Evolutionary conservation across 345 rosid species (phyloP), one percentile per base, ranked within the genome.

Genomic region (Firmiana major): DNA sequence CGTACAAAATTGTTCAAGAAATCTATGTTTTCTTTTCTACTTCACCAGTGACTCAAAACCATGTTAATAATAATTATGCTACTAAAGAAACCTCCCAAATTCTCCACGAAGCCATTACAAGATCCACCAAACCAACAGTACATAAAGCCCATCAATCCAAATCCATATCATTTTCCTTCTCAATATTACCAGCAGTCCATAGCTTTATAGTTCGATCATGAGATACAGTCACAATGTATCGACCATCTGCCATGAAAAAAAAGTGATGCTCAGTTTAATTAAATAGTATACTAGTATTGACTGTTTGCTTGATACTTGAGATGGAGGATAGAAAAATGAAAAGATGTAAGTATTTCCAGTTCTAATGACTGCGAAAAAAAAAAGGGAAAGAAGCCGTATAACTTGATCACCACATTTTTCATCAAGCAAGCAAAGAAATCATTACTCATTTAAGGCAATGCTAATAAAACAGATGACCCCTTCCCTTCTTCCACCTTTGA

Each of bases 131-230:
- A 21, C 24, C 34, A 45, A 13, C 7, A 28, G 49, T 65, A 9
- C 16, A n/a, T 4, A n/a, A 40, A 42, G 51, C 31, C 34, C 60
- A 46, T 24, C 71, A 71, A 40, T 62, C 63, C 74, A 76, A 1
- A 40, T 77, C 74, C 79, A 77, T 77, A 43, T 67, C 74, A 15
- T 75, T 48, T 55, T 42, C 73, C 64, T 24, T 54, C 7, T 13
- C 60, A 1, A 22, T 53, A 31, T 42, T 43, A 40, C 73, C 74
- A 8, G 54, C 74, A 53, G 74, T 55, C 79, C 79, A 77, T 13
- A 77, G 66, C 74, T 77, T 77, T 40, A 77, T 67, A 13, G 74
- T 66, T 67, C 79, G 79, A 77, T 77, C 79, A 67, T 77, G 79
- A 53, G 79, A 77, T 43, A 77, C 79, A 2, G 79, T 66, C 45